Percentiles rank a stretch among this genome's conserved stretches.
Evolutionary conservation across 345 rosid genomes (phyloP).

Genomic region (Moricandia moricandioides): DNA sequence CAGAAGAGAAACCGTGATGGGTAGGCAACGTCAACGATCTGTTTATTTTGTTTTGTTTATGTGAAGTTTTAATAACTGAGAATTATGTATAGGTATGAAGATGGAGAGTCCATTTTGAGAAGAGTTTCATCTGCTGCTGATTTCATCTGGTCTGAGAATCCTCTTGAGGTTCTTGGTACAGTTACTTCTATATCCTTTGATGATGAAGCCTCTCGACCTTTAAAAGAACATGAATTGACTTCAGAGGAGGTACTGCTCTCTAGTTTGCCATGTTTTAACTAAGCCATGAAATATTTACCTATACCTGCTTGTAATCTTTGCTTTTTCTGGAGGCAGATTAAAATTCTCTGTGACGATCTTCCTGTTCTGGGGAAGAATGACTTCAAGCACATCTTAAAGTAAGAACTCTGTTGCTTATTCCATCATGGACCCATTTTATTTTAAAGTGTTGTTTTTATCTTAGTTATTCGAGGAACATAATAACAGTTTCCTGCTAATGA

Average conservation of each 20-base stretch:
- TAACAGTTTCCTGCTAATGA: background rate
- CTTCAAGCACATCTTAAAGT: conserved; percentile 88
- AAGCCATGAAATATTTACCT: background rate
- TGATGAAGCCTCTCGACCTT: conserved; percentile 54
- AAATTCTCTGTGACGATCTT: conserved; percentile 84
- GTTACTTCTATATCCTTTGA: conserved; percentile 72
- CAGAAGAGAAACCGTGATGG: conserved; percentile 87
- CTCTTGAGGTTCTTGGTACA: conserved; percentile 91
- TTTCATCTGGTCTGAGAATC: conserved; percentile 76
- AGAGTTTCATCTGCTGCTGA: conserved; percentile 75
- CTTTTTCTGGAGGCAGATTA: conserved; percentile 47
- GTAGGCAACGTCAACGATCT: conserved; percentile 42
- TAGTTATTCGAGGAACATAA: background rate
- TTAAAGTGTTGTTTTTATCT: background rate
- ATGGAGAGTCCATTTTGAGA: conserved; percentile 65
- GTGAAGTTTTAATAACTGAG: background rate
- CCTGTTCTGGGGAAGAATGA: conserved; percentile 90
- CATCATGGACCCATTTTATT: background rate
- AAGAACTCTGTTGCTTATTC: conserved; percentile 32
- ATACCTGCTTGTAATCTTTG: background rate
- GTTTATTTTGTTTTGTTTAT: background rate
- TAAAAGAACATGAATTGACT: conserved; percentile 65
- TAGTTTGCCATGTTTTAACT: background rate
- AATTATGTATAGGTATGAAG: conserved; percentile 57
- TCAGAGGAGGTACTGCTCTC: conserved; percentile 66